These are phyloP conservation scores for Podospora sp. DNA, from an alignment of 495 filamentous ascomycete species.

Conservation along the genomic window DNA sequence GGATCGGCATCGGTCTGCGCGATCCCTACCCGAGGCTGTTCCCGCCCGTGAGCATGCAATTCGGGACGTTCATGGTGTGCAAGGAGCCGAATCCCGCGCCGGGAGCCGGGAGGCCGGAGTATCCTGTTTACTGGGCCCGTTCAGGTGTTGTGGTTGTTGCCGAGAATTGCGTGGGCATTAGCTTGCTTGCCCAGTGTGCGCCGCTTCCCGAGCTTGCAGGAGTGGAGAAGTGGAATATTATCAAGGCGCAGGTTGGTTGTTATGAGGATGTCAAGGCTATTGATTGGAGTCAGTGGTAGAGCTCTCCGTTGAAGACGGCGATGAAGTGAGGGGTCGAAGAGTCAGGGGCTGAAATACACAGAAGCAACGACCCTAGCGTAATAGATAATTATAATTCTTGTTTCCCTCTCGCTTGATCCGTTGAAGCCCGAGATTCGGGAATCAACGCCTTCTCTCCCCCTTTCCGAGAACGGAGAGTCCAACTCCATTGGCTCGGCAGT, in stretches of 20 bases:
- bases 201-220: background rate
- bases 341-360: background rate
- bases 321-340: background rate
- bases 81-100: background rate
- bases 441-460: no score
- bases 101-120: background rate
- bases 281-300: conserved; percentile 6
- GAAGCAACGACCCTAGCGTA: no score
- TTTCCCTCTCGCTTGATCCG: no score
- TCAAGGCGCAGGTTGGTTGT: background rate
- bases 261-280: conserved; percentile 2
- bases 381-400: no score
- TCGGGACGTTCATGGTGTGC: background rate
- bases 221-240: background rate
- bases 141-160: background rate
- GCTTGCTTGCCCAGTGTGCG: background rate
- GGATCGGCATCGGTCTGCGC: background rate
- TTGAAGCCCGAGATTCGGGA: no score
- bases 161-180: background rate
- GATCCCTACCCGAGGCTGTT: background rate
- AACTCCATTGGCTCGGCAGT: no score
- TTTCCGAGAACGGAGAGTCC: no score
- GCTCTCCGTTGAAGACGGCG: background rate
- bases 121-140: background rate
- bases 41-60: background rate